Percentiles rank a stretch among this genome's conserved stretches.
These are phyloP conservation scores for Diaporthe sp. DNA, from an alignment of 2,329 filamentous ascomycete genomes.

Conservation along the genomic window DNA sequence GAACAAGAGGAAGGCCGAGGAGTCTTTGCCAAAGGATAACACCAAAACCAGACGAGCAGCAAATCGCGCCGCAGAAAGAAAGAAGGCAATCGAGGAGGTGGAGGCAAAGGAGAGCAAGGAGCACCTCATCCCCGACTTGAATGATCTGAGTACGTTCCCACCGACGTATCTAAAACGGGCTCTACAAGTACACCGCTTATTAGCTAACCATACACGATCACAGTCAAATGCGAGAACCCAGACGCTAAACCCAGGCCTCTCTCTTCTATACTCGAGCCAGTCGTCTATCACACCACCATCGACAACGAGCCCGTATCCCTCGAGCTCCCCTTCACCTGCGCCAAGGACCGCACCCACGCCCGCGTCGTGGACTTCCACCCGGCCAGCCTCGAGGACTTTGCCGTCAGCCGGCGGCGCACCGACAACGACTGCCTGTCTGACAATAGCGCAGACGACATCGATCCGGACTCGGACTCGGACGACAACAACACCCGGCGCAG, in stretches of 20 bases:
- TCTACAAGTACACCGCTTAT: neutral
- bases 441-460: conserved; percentile 51
- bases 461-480: conserved; percentile 46
- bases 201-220: neutral
- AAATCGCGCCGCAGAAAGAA: conserved; percentile 15
- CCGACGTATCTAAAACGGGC: neutral
- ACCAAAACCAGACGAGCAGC: conserved; percentile 47
- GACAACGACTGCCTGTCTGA: conserved; percentile 67
- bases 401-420: conserved; percentile 59
- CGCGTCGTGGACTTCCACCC: conserved; percentile 90
- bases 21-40: conserved; percentile 42
- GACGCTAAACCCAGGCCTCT: conserved; percentile 53
- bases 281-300: conserved; percentile 58
- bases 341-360: conserved; percentile 76
- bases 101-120: conserved; percentile 48
- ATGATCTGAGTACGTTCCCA: conserved; percentile 38
- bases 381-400: conserved; percentile 77
- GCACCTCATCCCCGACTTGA: conserved; percentile 46
- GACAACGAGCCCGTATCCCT: conserved; percentile 54
- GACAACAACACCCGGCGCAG: conserved; percentile 48
- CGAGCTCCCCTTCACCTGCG: conserved; percentile 79
- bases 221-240: conserved; percentile 62
- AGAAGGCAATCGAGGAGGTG: conserved; percentile 44
- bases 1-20: conserved; percentile 54
- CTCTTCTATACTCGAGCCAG: conserved; percentile 55